phyloP scores from a whole-genome alignment of 768 basidiomycete genomes.

The Suillus brevipes region DNA sequence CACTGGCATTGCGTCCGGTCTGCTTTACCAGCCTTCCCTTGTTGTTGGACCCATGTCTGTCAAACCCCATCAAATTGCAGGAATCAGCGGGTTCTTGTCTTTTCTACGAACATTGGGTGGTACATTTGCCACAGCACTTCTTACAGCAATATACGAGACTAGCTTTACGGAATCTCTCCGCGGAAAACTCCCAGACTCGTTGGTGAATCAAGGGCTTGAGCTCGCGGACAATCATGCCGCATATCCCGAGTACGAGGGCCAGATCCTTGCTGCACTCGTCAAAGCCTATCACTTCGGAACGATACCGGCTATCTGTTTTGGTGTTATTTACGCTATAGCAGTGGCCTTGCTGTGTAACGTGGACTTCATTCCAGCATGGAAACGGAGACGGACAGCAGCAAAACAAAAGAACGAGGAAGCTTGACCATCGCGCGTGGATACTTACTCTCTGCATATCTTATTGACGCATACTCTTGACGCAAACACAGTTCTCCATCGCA shows the following conservation, averaged over 20 bases:
- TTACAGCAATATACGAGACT: slow-evolving; percentile 35
- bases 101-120: slow-evolving; percentile 36
- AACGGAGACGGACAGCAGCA: slow-evolving; percentile 30
- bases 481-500: background rate
- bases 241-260: slow-evolving; percentile 35
- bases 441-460: slow-evolving; percentile 24
- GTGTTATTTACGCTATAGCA: slow-evolving; percentile 31
- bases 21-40: slow-evolving; percentile 36
- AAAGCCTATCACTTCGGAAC: slow-evolving; percentile 36
- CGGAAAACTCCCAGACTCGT: slow-evolving; percentile 28
- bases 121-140: slow-evolving; percentile 37
- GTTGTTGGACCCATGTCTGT: slow-evolving; percentile 38
- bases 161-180: slow-evolving; percentile 31
- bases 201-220: slow-evolving; percentile 32
- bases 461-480: slow-evolving; percentile 15
- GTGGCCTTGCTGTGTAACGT: slow-evolving; percentile 33
- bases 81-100: slow-evolving; percentile 37
- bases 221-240: slow-evolving; percentile 30
- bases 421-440: slow-evolving; percentile 19
- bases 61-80: slow-evolving; percentile 33
- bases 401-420: slow-evolving; percentile 22
- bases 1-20: slow-evolving; percentile 32
- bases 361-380: slow-evolving; percentile 35
- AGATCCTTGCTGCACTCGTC: slow-evolving; percentile 33
- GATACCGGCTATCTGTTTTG: slow-evolving; percentile 35